Percentiles rank a stretch among this genome's conserved stretches.
Conservation (phyloP, 1,284 basidiomycete species). For the Porogramme epimiltina region DNA sequence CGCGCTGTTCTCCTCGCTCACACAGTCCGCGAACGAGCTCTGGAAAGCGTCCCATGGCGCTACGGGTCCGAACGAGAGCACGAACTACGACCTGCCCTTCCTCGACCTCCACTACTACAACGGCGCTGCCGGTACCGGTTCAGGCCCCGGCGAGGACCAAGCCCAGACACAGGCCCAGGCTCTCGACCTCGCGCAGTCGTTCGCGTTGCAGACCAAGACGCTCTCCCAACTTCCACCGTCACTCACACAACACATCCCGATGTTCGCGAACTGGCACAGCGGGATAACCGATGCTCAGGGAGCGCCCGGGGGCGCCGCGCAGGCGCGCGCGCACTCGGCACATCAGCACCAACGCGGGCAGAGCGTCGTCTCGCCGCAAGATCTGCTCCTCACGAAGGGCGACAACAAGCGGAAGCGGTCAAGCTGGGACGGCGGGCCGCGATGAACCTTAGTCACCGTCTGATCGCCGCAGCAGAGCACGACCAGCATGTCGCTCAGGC, state of each 20-base stretch:
- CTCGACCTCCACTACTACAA: constrained; percentile 73
- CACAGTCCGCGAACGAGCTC: constrained; percentile 18
- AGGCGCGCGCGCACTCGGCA: constrained; percentile 30
- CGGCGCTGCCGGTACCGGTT: constrained; percentile 11
- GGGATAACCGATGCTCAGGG: constrained; percentile 22
- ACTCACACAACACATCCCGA: constrained; percentile 31
- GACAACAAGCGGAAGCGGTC: constrained; percentile 73
- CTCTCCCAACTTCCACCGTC: constrained; percentile 30
- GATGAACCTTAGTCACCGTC: constrained; percentile 15
- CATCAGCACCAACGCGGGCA: constrained; percentile 71
- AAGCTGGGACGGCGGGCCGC: constrained; percentile 68
- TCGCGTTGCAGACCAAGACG: constrained; percentile 31
- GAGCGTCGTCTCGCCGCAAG: constrained; percentile 70
- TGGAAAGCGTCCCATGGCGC: constrained; percentile 12
- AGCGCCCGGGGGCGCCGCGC: constrained; percentile 20
- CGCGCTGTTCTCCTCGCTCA: constrained; percentile 20
- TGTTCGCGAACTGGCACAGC: constrained; percentile 23
- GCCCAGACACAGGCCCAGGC: constrained; percentile 43
- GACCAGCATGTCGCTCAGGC: too few relatives aligned
- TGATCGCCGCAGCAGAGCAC: too few relatives aligned
- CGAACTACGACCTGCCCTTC: constrained; percentile 62
- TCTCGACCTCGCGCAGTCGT: constrained; percentile 60
- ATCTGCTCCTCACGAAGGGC: constrained; percentile 54
- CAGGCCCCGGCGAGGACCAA: constrained; percentile 12
- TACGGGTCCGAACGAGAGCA: constrained; percentile 12